Evolutionary conservation across 176 grass and related monocot genomes (phyloP).

Genomic region (Dactylis glomerata): DNA sequence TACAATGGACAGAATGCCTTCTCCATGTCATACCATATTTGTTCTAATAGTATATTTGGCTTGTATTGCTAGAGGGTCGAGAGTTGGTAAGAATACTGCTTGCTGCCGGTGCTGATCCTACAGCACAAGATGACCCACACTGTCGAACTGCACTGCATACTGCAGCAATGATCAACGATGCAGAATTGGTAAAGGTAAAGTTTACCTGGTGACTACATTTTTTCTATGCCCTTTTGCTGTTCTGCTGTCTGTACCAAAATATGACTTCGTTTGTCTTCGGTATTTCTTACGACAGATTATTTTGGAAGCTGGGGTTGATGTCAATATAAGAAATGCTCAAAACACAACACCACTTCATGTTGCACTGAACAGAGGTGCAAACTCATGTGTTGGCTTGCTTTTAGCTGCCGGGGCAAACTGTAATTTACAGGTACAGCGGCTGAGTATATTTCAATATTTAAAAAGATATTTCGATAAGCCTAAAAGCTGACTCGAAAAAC

Average conservation of each 20-base stretch:
- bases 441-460: background rate
- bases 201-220: slow-evolving; percentile 12
- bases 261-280: background rate
- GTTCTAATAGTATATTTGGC: slow-evolving; percentile 28
- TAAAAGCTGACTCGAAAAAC: slow-evolving; percentile 6
- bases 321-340: slow-evolving; percentile 96
- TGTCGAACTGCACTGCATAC: slow-evolving; percentile 93
- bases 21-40: background rate
- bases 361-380: slow-evolving; percentile 92
- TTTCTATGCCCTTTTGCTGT: background rate
- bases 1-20: background rate
- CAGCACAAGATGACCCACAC: slow-evolving; percentile 78
- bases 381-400: slow-evolving; percentile 94
- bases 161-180: slow-evolving; percentile 98
- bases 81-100: slow-evolving; percentile 92
- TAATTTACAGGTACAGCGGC: slow-evolving; percentile 75
- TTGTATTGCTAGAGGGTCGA: slow-evolving; percentile 71
- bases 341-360: slow-evolving; percentile 96
- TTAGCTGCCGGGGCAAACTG: slow-evolving; percentile 93
- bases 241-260: slow-evolving; percentile 9
- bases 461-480: background rate
- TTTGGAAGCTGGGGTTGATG: slow-evolving; percentile 89
- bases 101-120: slow-evolving; percentile 90
- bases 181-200: slow-evolving; percentile 86
- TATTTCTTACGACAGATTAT: slow-evolving; percentile 71